Conservation (phyloP, 345 rosid genomes). For the Salix koriyanagi region DNA sequence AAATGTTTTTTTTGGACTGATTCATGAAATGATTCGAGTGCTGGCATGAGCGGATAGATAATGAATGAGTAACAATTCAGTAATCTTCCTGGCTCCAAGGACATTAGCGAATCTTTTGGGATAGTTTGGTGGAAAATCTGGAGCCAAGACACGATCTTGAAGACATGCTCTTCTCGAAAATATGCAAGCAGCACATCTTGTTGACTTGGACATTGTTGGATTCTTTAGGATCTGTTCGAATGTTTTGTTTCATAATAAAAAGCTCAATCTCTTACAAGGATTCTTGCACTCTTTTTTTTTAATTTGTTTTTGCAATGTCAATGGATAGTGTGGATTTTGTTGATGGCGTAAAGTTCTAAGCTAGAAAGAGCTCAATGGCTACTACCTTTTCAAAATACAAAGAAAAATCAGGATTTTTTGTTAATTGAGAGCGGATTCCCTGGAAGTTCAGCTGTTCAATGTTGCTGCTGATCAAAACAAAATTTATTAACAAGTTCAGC, state of each 20-base stretch:
- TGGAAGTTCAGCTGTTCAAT: neutral
- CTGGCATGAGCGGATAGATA: neutral
- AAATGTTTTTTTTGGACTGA: neutral
- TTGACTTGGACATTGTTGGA: neutral
- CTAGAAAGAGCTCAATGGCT: neutral
- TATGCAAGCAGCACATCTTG: slow-evolving; percentile 34
- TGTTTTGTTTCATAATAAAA: neutral
- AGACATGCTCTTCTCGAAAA: slow-evolving; percentile 25
- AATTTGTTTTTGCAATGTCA: neutral
- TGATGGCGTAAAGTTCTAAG: neutral
- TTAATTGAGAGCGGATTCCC: neutral
- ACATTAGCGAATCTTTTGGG: slow-evolving; percentile 25
- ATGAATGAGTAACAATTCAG: slow-evolving; percentile 17
- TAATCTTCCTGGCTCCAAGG: slow-evolving; percentile 34
- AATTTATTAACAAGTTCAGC: no score
- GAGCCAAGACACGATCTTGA: slow-evolving; percentile 29
- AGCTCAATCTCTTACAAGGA: neutral
- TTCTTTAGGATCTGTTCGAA: neutral
- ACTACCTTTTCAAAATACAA: neutral
- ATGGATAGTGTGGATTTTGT: neutral
- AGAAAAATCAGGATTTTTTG: neutral
- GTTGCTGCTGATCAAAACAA: neutral
- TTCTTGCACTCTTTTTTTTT: neutral
- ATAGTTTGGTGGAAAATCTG: slow-evolving; percentile 19
- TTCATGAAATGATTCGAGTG: neutral